Percentiles rank a stretch among this genome's conserved stretches.
Conservation (phyloP, 345 rosid species). For the Ricinus communis region DNA sequence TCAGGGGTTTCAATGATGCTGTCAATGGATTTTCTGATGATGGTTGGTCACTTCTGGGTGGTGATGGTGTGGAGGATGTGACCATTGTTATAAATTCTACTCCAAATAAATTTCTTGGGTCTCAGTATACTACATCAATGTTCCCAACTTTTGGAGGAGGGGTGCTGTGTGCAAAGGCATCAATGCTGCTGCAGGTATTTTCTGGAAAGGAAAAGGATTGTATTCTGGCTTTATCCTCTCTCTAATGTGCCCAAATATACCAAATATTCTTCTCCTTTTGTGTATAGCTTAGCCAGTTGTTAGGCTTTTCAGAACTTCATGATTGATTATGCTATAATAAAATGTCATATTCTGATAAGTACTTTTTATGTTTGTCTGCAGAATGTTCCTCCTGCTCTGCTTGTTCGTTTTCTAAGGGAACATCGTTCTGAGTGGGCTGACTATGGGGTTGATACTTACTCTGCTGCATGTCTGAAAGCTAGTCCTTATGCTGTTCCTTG, state of each 20-base stretch:
- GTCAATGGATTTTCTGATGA: conserved; percentile 90
- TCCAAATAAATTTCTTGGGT: conserved; percentile 65
- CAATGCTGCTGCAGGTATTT: conserved; percentile 88
- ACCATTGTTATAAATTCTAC: conserved; percentile 75
- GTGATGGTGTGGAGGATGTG: conserved; percentile 85
- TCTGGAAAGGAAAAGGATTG: neutral
- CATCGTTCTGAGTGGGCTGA: conserved; percentile 99
- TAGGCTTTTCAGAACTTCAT: neutral
- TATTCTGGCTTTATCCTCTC: neutral
- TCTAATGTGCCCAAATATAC: neutral
- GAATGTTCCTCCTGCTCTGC: conserved; percentile 90
- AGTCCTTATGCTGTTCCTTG: conserved; percentile 88
- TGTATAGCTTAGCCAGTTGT: neutral
- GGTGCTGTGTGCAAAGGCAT: conserved; percentile 92
- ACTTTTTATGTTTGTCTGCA: conserved; percentile 28
- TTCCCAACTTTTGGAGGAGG: conserved; percentile 86
- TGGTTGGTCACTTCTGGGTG: conserved; percentile 84
- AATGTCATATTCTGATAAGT: neutral
- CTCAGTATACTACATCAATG: conserved; percentile 61
- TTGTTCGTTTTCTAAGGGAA: conserved; percentile 90
- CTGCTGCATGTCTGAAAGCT: conserved; percentile 79
- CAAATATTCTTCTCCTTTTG: neutral
- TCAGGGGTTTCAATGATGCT: conserved; percentile 96
- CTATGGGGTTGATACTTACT: conserved; percentile 82
- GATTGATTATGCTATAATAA: neutral